Conservation (phyloP, 768 basidiomycete genomes). For the Pleurotus cornucopiae region DNA sequence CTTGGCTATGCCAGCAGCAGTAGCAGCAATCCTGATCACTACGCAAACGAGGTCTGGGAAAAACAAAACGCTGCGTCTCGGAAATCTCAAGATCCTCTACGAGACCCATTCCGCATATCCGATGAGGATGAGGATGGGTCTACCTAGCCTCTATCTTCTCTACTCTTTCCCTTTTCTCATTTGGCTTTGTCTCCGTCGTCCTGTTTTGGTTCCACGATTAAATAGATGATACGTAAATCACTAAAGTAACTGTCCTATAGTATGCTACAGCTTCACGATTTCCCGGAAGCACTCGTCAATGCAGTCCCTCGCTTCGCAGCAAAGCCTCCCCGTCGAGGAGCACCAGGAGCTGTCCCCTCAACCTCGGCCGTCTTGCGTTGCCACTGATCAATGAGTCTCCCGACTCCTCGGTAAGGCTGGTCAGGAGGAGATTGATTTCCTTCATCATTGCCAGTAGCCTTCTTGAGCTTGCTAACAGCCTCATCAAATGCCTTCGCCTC, state of each 20-base stretch:
- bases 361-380: conserved; percentile 71
- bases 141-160: no score
- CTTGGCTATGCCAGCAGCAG: conserved; percentile 38
- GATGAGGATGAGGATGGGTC: background rate
- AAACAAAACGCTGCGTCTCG: background rate
- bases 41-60: conserved; percentile 2
- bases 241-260: conserved; percentile 4
- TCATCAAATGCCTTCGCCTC: background rate
- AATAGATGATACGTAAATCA: conserved; percentile 12
- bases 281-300: conserved; percentile 16
- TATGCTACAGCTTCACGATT: background rate
- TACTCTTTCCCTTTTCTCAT: no score
- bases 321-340: conserved; percentile 26
- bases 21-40: conserved; percentile 4
- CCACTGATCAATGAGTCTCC: conserved; percentile 85
- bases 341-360: conserved; percentile 21
- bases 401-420: conserved; percentile 76
- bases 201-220: background rate
- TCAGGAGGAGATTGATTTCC: conserved; percentile 49
- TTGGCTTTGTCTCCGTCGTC: no score
- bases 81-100: no score
- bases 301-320: conserved; percentile 36
- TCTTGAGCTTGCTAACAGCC: background rate
- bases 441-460: conserved; percentile 1
- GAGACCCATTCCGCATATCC: background rate